These are phyloP conservation scores for Saururus chinensis DNA, from an alignment of 164 flowering plant species.

Conservation along the genomic window DNA sequence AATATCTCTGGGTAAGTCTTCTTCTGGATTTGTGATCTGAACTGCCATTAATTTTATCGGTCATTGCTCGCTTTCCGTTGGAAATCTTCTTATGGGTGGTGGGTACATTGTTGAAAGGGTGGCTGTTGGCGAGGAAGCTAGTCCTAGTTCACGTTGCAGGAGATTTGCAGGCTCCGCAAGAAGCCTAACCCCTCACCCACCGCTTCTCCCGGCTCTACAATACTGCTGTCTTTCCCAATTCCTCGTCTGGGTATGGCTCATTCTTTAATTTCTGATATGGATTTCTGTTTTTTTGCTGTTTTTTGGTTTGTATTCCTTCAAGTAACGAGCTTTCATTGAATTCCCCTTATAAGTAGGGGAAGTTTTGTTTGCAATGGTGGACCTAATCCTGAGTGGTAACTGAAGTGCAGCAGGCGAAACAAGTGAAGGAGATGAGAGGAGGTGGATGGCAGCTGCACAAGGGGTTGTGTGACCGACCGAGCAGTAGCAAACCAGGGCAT, in stretches of 20 bases:
- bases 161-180: slow-evolving; percentile 60
- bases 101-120: slow-evolving; percentile 31
- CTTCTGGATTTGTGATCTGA: background rate
- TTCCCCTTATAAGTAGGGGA: too few relatives aligned
- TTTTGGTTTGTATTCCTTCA: too few relatives aligned
- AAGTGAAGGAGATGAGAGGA: too few relatives aligned
- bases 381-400: too few relatives aligned
- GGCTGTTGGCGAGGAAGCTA: slow-evolving; percentile 85
- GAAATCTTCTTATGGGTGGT: background rate
- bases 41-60: background rate
- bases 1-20: slow-evolving; percentile 37
- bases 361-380: too few relatives aligned
- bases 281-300: background rate
- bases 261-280: background rate
- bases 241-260: background rate
- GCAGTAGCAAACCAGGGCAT: too few relatives aligned
- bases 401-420: too few relatives aligned
- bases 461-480: too few relatives aligned
- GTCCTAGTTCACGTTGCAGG: slow-evolving; percentile 90
- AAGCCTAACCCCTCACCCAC: slow-evolving; percentile 45
- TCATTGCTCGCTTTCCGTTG: background rate
- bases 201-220: slow-evolving; percentile 34
- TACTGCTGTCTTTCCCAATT: background rate
- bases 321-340: too few relatives aligned
- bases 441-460: too few relatives aligned